Evolutionary conservation across 1,139 yeast species (phyloP), one percentile per base, ranked within the genome.

Genomic region (Blastobotrys ciferrii): DNA sequence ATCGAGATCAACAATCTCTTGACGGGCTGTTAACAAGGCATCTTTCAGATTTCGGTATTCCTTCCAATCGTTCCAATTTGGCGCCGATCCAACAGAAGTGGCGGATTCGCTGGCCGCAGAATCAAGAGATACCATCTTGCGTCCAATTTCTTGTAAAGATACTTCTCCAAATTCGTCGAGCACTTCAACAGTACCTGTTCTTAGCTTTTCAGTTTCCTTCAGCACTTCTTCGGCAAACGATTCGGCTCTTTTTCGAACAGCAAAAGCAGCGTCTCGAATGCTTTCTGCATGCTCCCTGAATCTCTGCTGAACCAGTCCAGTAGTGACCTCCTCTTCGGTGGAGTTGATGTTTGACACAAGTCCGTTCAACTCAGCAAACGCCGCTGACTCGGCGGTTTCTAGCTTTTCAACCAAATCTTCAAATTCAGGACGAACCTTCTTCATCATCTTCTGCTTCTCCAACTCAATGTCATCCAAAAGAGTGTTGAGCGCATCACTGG

Each of bases 61-160:
- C 61, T 80, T 83, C 92, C 92, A 86, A 42, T 80, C 80, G 19
- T 71, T 65, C 86, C 92, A 84, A 37, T 58, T 57, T 11, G 60
- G 55, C n/a, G 46, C 37, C 47, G 49, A 70, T 67, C 58, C 68
- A 73, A 68, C 41, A 65, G 47, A 46, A 35, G 50, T 54, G 31
- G 58, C 58, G 45, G 45, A 49, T 49, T 53, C 47, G 57, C 32
- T 25, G 6, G 39, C 28, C 23, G 43, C 49, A 2, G 56, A 45
- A 13, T 55, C 55, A 13, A 47, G 23, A 1, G 60, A 53, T 35
- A 63, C 62, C 53, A 64, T 57, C 42, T 63, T 65, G 20, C 68
- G 58, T 30, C 70, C 70, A 14, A 68, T 63, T 50, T 69, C 73
- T 40, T 59, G 61, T 30, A 69, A 53, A 2, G 68, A 61, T 6